Evolutionary conservation across 495 filamentous ascomycete genomes (phyloP).

Genomic region (Rusavskia elegans): DNA sequence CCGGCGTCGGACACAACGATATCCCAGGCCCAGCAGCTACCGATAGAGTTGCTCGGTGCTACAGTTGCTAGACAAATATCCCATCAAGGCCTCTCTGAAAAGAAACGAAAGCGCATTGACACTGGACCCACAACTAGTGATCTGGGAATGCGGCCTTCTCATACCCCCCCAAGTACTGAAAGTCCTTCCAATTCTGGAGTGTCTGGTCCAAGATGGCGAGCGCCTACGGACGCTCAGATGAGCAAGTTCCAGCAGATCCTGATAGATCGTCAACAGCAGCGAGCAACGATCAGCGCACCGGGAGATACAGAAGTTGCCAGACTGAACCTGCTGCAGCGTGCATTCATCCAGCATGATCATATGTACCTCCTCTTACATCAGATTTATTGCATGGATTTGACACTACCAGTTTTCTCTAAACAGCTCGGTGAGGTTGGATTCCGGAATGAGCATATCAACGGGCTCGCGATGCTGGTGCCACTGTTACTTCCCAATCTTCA

Average conservation of each 20-base stretch:
- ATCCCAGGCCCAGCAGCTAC: not conserved
- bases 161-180: no score
- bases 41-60: not conserved
- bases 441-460: conserved; percentile 9
- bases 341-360: conserved; percentile 36
- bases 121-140: no score
- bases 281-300: no score
- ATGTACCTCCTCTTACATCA: conserved; percentile 58
- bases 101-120: not conserved
- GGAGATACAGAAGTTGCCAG: conserved; percentile 22
- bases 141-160: no score
- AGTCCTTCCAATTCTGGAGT: no score
- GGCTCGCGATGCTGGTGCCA: conserved; percentile 17
- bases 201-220: no score
- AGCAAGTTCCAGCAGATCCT: no score
- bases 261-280: no score
- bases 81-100: not conserved
- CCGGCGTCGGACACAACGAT: not conserved
- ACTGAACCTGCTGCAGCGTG: conserved; percentile 37
- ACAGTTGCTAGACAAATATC: not conserved
- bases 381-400: conserved; percentile 36
- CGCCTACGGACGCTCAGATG: no score
- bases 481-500: conserved; percentile 22
- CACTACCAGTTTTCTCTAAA: conserved; percentile 6
- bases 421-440: not conserved